Base-by-base conservation (phyloP, 164 flowering plant genomes). In the Dillenia turbinata region DNA sequence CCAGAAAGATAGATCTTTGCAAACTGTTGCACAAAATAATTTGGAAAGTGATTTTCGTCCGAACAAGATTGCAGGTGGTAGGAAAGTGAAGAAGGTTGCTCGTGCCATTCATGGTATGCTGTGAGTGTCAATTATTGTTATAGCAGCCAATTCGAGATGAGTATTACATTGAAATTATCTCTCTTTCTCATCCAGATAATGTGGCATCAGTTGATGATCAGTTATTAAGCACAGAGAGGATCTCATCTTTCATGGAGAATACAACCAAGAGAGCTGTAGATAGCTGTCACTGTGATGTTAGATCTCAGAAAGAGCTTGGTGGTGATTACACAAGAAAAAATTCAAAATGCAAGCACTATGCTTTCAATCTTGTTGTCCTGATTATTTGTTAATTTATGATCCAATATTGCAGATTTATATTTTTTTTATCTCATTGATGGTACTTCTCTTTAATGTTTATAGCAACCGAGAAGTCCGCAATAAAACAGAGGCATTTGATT, bases 401-500 rank as follows among this genome's bases (percentile, higher is more conserved):
- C 15, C 5, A 47, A 17, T 54, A 10, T 49, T 15, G 5, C 40
- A 26, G 19, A 9, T 57, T 10, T 45, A 1, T 62, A 9, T 54
- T 49, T 52, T 49, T 52, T 33, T n/a, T 44, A 2, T 45, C 22
- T 19, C 22, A 19, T 19, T 19, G 22, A 19, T 19, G 22, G 22
- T 19, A 19, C 22, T 19, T 19, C 44, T 12, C 40, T 62, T 55
- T 46, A 49, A 60, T 65, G 45, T 57, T n/a, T 69, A 51, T 71
- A 85, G 93, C 78, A 49, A 61, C 24, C 24, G 81, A 71, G 65
- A 68, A 50, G 22, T 67, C 77, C 59, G 75, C 74, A 52, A 49
- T 62, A 49, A 90, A 85, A 69, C 80, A 79, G 69, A 87, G 81
- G 74, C 67, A 59, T 47, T 17, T 59, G 44, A 43, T 15, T 15